These are phyloP conservation scores for Rubroboletus satanas DNA, from an alignment of 768 basidiomycete species.

Conservation along the genomic window DNA sequence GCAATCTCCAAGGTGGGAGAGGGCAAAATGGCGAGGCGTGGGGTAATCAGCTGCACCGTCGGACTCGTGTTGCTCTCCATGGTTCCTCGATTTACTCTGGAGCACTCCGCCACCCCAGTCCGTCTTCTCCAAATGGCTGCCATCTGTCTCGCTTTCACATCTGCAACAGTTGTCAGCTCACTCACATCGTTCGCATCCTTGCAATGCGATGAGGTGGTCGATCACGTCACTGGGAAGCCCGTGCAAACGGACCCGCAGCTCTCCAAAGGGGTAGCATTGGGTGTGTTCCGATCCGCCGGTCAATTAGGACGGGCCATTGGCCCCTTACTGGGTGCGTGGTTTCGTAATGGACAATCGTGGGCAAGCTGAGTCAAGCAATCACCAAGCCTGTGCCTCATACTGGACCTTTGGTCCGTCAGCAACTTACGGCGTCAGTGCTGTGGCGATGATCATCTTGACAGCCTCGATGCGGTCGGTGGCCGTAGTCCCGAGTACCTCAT, in stretches of 20 bases:
- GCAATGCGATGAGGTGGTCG: constrained; percentile 77
- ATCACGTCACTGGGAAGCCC: constrained; percentile 54
- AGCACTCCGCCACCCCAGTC: constrained; percentile 42
- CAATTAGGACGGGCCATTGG: constrained; percentile 93
- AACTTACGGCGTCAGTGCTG: constrained; percentile 65
- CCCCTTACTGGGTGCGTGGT: constrained; percentile 72
- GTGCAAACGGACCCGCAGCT: constrained; percentile 58
- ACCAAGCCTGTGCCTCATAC: constrained; percentile 75
- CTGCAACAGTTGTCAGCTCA: constrained; percentile 92
- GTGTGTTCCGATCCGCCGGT: constrained; percentile 86
- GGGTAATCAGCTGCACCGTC: constrained; percentile 67
- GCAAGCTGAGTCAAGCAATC: constrained; percentile 9
- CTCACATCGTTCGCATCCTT: constrained; percentile 88
- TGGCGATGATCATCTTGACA: constrained; percentile 62
- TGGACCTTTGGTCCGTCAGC: constrained; percentile 83
- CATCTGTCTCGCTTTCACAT: constrained; percentile 86
- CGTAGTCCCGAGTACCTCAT: background rate
- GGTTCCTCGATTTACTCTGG: constrained; percentile 55
- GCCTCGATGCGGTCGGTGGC: constrained; percentile 52
- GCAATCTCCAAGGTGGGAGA: constrained; percentile 73
- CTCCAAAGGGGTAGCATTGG: constrained; percentile 80
- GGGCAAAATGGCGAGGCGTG: constrained; percentile 76
- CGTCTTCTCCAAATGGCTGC: constrained; percentile 66
- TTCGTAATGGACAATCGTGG: background rate
- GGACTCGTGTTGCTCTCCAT: constrained; percentile 69